A percentile compares a stretch with the other conserved stretches of the same genome.
These are phyloP conservation scores for Umbelopsis sp. DNA, from an alignment of 371 early-diverging fungal genomes.

Conservation along the genomic window DNA sequence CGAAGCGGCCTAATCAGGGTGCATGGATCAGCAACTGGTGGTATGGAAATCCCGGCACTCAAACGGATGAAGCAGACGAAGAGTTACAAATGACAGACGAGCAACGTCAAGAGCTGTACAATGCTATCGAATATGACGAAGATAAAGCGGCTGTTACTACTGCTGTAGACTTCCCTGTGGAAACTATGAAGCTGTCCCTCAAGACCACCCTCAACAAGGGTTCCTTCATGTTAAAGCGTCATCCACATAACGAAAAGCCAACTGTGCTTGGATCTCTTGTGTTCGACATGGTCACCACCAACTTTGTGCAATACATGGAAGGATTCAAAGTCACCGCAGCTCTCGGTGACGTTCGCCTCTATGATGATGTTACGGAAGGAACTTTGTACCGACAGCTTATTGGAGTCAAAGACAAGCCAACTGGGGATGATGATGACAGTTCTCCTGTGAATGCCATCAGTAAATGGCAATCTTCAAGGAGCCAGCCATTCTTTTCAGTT, in stretches of 20 bases:
- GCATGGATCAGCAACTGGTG: conserved; percentile 70
- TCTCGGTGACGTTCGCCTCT: conserved; percentile 47
- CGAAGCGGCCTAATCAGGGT: conserved; percentile 22
- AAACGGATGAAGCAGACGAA: not conserved
- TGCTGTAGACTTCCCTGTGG: conserved; percentile 76
- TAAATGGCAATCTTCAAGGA: conserved; percentile 4
- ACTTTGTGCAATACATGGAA: conserved; percentile 42
- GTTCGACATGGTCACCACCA: conserved; percentile 62
- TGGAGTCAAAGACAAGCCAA: conserved; percentile 40
- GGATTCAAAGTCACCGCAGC: conserved; percentile 39
- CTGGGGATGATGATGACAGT: conserved; percentile 23
- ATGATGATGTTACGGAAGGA: conserved; percentile 40
- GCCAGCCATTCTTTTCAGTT: conserved; percentile 67
- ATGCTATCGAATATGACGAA: conserved; percentile 84
- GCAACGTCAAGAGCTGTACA: conserved; percentile 74
- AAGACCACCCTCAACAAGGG: conserved; percentile 70
- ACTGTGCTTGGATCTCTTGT: conserved; percentile 63
- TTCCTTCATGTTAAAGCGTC: conserved; percentile 62
- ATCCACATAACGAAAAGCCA: conserved; percentile 29
- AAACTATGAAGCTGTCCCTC: conserved; percentile 66
- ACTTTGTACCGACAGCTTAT: conserved; percentile 49
- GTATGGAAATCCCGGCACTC: conserved; percentile 23
- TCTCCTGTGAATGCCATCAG: conserved; percentile 1
- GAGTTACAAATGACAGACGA: conserved; percentile 47
- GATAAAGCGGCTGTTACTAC: conserved; percentile 48